Evolutionary conservation across 345 rosid species (phyloP).

Genomic region (Hibiscus trionum): DNA sequence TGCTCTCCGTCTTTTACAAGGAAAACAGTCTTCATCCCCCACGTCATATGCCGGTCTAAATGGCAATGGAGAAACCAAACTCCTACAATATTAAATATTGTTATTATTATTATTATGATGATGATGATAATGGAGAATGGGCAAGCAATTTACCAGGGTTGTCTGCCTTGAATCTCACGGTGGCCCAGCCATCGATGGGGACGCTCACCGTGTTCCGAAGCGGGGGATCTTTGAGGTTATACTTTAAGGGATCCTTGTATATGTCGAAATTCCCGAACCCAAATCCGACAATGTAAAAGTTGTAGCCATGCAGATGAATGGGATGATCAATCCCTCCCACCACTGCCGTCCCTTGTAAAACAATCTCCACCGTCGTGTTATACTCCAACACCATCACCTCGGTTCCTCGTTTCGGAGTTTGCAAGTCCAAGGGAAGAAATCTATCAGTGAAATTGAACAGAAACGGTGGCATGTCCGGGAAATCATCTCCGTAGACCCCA

Average conservation of each 20-base stretch:
- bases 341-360: constrained; percentile 24
- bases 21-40: constrained; percentile 40
- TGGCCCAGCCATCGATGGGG: constrained; percentile 25
- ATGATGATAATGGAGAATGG: neutral
- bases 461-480: constrained; percentile 18
- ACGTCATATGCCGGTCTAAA: constrained; percentile 33
- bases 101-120: neutral
- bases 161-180: constrained; percentile 22
- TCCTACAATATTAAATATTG: neutral
- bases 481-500: neutral
- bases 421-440: neutral
- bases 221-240: constrained; percentile 30
- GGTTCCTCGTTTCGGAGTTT: constrained; percentile 2
- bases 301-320: constrained; percentile 33
- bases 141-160: constrained; percentile 21
- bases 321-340: constrained; percentile 24
- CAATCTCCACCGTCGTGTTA: constrained; percentile 20
- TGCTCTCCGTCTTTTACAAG: constrained; percentile 27
- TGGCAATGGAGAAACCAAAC: constrained; percentile 37
- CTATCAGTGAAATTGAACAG: constrained; percentile 13
- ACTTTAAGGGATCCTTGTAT: constrained; percentile 14
- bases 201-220: constrained; percentile 17
- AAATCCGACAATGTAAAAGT: constrained; percentile 25
- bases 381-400: constrained; percentile 22
- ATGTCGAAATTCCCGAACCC: constrained; percentile 28